Conservation (phyloP, 305 asterid species). For the Plantago lanceolata region DNA sequence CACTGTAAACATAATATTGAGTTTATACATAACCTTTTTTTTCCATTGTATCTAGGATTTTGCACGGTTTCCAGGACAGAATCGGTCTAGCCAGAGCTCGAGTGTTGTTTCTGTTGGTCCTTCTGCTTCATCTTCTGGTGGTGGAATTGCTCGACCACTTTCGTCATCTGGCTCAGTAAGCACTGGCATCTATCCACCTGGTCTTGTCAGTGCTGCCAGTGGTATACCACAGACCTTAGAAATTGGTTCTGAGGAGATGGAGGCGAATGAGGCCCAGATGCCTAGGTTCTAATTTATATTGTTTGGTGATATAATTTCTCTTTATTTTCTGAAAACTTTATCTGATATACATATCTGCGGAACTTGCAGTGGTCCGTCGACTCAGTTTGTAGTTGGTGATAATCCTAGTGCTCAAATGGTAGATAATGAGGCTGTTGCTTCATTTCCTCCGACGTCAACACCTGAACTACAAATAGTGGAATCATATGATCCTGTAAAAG, state of each 20-base stretch:
- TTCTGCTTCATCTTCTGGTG: conserved; percentile 49
- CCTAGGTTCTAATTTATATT: conserved; percentile 44
- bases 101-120: conserved; percentile 65
- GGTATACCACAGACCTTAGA: conserved; percentile 60
- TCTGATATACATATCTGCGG: conserved; percentile 21
- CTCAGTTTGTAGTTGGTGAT: conserved; percentile 53
- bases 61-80: conserved; percentile 92
- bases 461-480: conserved; percentile 56
- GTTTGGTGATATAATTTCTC: background rate
- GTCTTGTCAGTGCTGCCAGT: conserved; percentile 52
- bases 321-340: background rate
- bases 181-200: conserved; percentile 51
- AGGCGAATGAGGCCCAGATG: conserved; percentile 46
- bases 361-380: conserved; percentile 54
- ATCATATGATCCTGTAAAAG: conserved; percentile 53
- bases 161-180: conserved; percentile 58
- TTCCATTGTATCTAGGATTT: conserved; percentile 57
- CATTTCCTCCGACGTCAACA: conserved; percentile 49
- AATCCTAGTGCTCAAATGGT: conserved; percentile 40
- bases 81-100: conserved; percentile 68
- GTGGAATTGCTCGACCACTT: conserved; percentile 52
- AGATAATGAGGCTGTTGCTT: conserved; percentile 46
- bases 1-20: conserved; percentile 5
- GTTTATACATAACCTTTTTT: conserved; percentile 16
- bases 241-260: conserved; percentile 55